Evolutionary conservation across 108 stramenopile genomes (phyloP).

Genomic region (Cyclotella choctawhatcheeana): DNA sequence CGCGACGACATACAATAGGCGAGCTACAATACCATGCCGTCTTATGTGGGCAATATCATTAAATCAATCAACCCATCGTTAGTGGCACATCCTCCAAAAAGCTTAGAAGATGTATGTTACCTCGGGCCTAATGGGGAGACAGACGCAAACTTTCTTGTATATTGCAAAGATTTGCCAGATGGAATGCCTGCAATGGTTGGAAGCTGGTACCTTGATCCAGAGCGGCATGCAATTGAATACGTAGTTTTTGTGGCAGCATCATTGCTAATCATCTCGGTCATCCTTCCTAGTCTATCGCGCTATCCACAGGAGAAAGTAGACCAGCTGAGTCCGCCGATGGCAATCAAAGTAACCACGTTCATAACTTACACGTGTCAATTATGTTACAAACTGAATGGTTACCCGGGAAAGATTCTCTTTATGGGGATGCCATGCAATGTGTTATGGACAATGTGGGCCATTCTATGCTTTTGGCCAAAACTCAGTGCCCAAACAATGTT

Average conservation of each 20-base stretch:
- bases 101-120: conserved; percentile 49
- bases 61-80: conserved; percentile 45
- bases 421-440: conserved; percentile 58
- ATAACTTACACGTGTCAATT: conserved; percentile 35
- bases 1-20: not conserved
- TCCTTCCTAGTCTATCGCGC: conserved; percentile 32
- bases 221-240: conserved; percentile 48
- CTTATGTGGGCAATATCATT: conserved; percentile 21
- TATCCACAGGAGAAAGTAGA: conserved; percentile 36
- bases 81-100: conserved; percentile 36
- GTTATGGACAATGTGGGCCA: conserved; percentile 46
- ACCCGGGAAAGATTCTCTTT: conserved; percentile 48
- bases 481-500: conserved; percentile 38
- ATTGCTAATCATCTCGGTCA: conserved; percentile 10
- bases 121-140: conserved; percentile 49
- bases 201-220: conserved; percentile 51
- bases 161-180: conserved; percentile 51
- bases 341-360: conserved; percentile 37
- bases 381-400: conserved; percentile 48
- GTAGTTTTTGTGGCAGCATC: conserved; percentile 34
- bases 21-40: conserved; percentile 2
- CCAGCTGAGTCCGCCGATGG: conserved; percentile 29
- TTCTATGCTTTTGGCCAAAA: conserved; percentile 39
- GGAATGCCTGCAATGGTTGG: conserved; percentile 49
- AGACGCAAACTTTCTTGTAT: conserved; percentile 15